Percentiles rank a stretch among this genome's conserved stretches.
These are phyloP conservation scores for Steccherinum ochraceum DNA, from an alignment of 768 basidiomycete genomes.

Conservation along the genomic window DNA sequence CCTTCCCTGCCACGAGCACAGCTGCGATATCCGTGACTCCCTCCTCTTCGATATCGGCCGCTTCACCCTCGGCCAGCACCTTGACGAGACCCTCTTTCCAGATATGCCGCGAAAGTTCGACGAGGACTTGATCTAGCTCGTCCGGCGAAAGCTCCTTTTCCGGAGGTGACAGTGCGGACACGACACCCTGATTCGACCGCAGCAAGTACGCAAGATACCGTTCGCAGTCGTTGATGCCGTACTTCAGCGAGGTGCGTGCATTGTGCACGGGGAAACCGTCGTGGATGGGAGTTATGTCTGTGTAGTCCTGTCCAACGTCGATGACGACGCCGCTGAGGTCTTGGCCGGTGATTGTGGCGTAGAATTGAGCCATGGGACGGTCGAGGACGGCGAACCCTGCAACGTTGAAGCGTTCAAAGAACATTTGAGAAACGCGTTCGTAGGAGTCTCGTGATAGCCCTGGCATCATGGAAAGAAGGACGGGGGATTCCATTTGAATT, in stretches of 20 bases:
- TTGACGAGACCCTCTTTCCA: constrained; percentile 62
- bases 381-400: constrained; percentile 78
- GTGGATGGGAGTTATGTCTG: constrained; percentile 72
- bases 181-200: constrained; percentile 59
- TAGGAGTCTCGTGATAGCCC: constrained; percentile 60
- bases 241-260: constrained; percentile 45
- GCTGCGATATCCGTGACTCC: constrained; percentile 89
- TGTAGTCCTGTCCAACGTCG: constrained; percentile 72
- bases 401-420: constrained; percentile 91
- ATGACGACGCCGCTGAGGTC: constrained; percentile 69
- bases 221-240: constrained; percentile 72
- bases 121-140: constrained; percentile 41
- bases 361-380: constrained; percentile 79
- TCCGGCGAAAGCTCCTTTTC: constrained; percentile 40
- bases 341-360: constrained; percentile 49
- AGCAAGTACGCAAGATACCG: constrained; percentile 70
- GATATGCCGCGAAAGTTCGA: constrained; percentile 60
- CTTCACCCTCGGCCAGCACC: constrained; percentile 71
- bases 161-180: constrained; percentile 50
- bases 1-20: constrained; percentile 84
- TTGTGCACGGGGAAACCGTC: constrained; percentile 61
- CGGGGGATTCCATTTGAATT: constrained; percentile 82
- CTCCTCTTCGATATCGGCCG: constrained; percentile 64
- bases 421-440: constrained; percentile 73
- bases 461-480: constrained; percentile 64